Conservation (phyloP, 2,329 filamentous ascomycete species). For the Calonectria ilicicola region DNA sequence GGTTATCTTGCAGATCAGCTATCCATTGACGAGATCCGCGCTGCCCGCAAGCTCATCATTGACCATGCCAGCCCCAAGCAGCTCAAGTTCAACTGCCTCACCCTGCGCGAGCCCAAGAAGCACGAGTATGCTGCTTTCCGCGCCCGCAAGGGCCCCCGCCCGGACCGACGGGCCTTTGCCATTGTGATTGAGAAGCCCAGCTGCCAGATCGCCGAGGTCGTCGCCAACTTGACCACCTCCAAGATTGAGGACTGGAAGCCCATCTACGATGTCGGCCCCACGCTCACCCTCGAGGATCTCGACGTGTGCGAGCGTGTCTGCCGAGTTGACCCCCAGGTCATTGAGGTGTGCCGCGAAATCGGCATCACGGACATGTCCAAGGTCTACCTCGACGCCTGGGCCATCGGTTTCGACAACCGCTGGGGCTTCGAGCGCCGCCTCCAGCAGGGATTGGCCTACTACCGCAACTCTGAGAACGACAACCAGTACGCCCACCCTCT, state of each 20-base stretch:
- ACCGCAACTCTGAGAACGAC: conserved; percentile 78
- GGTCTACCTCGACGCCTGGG: conserved; percentile 88
- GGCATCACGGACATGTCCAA: conserved; percentile 87
- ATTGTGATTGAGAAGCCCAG: conserved; percentile 58
- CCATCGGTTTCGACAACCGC: conserved; percentile 84
- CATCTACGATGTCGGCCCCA: conserved; percentile 59
- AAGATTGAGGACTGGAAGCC: conserved; percentile 59
- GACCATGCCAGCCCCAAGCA: conserved; percentile 47
- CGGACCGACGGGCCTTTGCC: conserved; percentile 62
- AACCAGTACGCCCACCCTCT: conserved; percentile 71
- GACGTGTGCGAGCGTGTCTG: conserved; percentile 78
- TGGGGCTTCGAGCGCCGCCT: conserved; percentile 79
- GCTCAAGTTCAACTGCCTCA: conserved; percentile 71
- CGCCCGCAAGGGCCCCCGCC: conserved; percentile 58
- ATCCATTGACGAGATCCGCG: conserved; percentile 64
- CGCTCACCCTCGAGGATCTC: conserved; percentile 82
- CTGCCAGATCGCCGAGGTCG: conserved; percentile 60
- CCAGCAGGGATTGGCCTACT: conserved; percentile 87
- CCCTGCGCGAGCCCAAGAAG: conserved; percentile 74
- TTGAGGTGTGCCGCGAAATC: conserved; percentile 80
- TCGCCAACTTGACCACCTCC: conserved; percentile 60
- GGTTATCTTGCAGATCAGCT: conserved; percentile 59
- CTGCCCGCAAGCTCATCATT: conserved; percentile 62
- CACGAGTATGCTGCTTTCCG: conserved; percentile 72
- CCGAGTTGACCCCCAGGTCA: conserved; percentile 77